phyloP scores from a whole-genome alignment of 495 filamentous ascomycete genomes.

The Zalerion maritima region DNA sequence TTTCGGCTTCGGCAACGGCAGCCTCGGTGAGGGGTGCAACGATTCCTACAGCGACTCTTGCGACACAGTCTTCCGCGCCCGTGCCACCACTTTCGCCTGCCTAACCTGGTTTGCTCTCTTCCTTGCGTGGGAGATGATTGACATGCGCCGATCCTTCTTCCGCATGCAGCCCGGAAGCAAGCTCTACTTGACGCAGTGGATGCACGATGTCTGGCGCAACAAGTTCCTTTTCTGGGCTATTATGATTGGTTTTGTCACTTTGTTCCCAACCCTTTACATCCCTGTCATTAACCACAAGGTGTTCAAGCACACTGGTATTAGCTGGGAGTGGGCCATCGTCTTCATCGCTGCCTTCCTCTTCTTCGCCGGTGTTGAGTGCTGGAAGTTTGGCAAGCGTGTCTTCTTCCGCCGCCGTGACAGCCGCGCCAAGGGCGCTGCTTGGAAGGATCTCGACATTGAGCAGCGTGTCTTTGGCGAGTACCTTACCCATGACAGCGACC shows the following conservation, averaged over 20 bases:
- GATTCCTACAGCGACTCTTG: constrained; percentile 38
- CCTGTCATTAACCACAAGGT: constrained; percentile 53
- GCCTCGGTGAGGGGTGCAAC: constrained; percentile 50
- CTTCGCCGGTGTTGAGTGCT: constrained; percentile 47
- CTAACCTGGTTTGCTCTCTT: constrained; percentile 65
- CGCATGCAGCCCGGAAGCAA: constrained; percentile 43
- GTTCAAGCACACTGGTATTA: constrained; percentile 57
- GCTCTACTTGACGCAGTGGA: constrained; percentile 39
- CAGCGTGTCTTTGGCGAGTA: constrained; percentile 25
- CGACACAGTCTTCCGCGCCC: constrained; percentile 53
- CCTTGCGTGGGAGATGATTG: constrained; percentile 59
- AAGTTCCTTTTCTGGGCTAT: constrained; percentile 58
- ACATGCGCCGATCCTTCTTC: constrained; percentile 55
- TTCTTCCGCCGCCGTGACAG: constrained; percentile 19
- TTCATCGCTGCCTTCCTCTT: constrained; percentile 45
- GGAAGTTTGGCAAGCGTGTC: constrained; percentile 51
- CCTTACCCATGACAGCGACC: constrained; percentile 5
- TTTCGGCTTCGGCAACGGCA: constrained; percentile 50
- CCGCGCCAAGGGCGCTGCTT: constrained; percentile 13
- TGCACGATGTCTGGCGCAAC: constrained; percentile 53
- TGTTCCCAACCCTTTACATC: constrained; percentile 60
- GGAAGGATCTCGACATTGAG: constrained; percentile 26
- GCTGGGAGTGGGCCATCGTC: constrained; percentile 59
- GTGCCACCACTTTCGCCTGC: constrained; percentile 56
- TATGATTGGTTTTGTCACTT: constrained; percentile 50